Percentiles rank a stretch among this genome's conserved stretches.
Conservation (phyloP, 345 rosid genomes). For the Raphanus sativus region DNA sequence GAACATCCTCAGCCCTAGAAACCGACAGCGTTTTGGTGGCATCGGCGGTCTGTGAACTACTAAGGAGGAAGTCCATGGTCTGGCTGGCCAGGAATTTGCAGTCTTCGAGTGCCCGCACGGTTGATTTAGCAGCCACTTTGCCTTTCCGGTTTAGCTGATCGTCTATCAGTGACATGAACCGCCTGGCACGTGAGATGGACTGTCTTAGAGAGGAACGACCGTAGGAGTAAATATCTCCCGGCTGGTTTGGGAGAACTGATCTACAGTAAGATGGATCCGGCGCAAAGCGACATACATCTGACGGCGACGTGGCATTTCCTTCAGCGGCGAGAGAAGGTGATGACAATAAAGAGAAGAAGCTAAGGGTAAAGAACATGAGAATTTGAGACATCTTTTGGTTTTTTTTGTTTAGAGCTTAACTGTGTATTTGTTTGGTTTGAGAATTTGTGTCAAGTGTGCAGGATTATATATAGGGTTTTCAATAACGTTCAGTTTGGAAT, state of each 20-base stretch:
- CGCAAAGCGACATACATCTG: conserved; percentile 51
- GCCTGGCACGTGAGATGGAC: conserved; percentile 60
- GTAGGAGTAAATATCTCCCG: conserved; percentile 53
- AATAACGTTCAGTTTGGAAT: conserved; percentile 24
- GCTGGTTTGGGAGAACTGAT: conserved; percentile 55
- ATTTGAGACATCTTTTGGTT: conserved; percentile 29
- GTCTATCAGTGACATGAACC: conserved; percentile 51
- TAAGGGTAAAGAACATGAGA: conserved; percentile 23
- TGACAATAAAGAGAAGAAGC: conserved; percentile 21
- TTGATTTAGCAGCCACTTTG: conserved; percentile 45
- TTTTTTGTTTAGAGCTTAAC: not conserved
- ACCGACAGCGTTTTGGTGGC: conserved; percentile 45
- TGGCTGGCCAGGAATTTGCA: conserved; percentile 56
- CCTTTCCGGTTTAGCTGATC: conserved; percentile 43
- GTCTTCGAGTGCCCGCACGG: conserved; percentile 70
- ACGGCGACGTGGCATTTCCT: conserved; percentile 33
- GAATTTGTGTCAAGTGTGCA: conserved; percentile 3
- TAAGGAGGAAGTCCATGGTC: conserved; percentile 56
- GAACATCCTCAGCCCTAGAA: conserved; percentile 60
- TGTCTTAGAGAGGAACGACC: conserved; percentile 58
- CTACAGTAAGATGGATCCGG: conserved; percentile 71
- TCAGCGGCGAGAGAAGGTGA: conserved; percentile 27
- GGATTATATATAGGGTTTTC: conserved; percentile 31
- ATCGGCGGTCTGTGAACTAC: conserved; percentile 47
- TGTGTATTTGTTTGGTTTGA: conserved; percentile 14